Evolutionary conservation across 2,329 filamentous ascomycete species (phyloP), one percentile per base, ranked within the genome.

Genomic region (Colletotrichum sp.): DNA sequence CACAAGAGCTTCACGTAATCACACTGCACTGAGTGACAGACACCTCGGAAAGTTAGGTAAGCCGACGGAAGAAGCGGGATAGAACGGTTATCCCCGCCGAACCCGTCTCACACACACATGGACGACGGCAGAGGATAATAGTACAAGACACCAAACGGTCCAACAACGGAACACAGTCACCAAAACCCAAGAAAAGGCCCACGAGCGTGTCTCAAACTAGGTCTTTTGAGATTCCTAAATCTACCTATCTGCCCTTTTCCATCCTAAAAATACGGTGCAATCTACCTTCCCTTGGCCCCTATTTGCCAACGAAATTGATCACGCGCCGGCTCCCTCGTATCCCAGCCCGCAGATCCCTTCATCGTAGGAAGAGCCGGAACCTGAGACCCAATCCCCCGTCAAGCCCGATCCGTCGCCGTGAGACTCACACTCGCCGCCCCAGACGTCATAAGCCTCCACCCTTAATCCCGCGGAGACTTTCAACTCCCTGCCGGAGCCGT

Each of bases 1-100:
- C 66, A 70, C 62, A 28, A 8, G 30, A 75, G 72, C 72, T 75
- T 15, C 13, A 36, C 4, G 65, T 39, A 62, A 69, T 73, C 71
- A n/a, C n/a, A n/a, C n/a, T n/a, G n/a, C n/a, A 57, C 59, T 32
- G 55, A 24, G 39, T 70, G 64, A 28, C 24, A 44, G 64, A 28
- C 24, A 59, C 24, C 24, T 30, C 24, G 24, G 24, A 21, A 28
- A 30, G 26, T 59, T 18, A 30, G 26, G 55, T 59, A 26, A 59
- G 21, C 55, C 55, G 26, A 59, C 55, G 55, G 55, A 0, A 18
- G 44, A n/a, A 10, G 24, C 24, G 55, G 55, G 59, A 63, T 1
- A 32, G 12, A 52, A 63, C 59, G 15, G 28, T 32, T 28, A 18
- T n/a, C 28, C 59, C 18, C 18, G 28, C 39, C 39, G 39, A 44